Percentiles rank a stretch among this genome's conserved stretches.
These are phyloP conservation scores for Zoysia pacifica DNA, from an alignment of 176 grass and related monocot genomes.

Conservation along the genomic window DNA sequence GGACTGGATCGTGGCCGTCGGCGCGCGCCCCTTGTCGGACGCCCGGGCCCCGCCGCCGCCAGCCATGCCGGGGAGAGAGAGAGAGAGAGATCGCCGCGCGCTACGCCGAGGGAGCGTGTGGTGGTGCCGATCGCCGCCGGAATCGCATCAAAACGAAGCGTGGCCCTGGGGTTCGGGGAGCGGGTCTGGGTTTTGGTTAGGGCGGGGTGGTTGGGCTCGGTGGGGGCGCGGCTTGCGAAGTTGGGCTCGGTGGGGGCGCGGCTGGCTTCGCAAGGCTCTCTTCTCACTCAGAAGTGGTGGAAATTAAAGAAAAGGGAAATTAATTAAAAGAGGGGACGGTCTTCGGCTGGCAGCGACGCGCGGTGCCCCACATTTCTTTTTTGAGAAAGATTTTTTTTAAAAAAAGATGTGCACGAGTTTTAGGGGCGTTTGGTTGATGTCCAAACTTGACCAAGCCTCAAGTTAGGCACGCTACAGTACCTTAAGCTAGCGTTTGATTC, in stretches of 20 bases:
- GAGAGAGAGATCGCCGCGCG: slow-evolving; percentile 45
- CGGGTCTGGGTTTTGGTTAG: slow-evolving; percentile 50
- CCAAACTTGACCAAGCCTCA: too few species aligned
- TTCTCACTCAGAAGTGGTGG: slow-evolving; percentile 9
- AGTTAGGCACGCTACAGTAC: too few species aligned
- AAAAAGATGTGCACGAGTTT: slow-evolving; percentile 42
- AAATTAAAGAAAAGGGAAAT: slow-evolving; percentile 6
- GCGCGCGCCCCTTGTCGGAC: slow-evolving; percentile 27
- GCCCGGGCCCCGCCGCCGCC: slow-evolving; percentile 36
- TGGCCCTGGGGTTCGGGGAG: slow-evolving; percentile 24
- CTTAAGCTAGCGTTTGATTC: too few species aligned
- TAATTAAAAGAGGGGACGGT: not conserved
- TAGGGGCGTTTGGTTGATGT: not conserved
- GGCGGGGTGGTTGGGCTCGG: slow-evolving; percentile 27
- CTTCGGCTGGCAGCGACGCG: too few species aligned
- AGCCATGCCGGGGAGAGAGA: slow-evolving; percentile 46
- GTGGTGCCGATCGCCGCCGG: slow-evolving; percentile 57
- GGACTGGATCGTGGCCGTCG: too few species aligned
- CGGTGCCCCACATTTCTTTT: too few species aligned
- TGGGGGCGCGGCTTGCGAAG: slow-evolving; percentile 24
- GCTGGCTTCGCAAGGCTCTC: not conserved
- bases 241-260: slow-evolving; percentile 8
- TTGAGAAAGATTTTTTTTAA: too few species aligned
- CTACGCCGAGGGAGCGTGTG: slow-evolving; percentile 42
- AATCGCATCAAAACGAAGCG: slow-evolving; percentile 68